A percentile compares a stretch with the other conserved stretches of the same genome.
Conservation (phyloP, 768 basidiomycete species). For the Xerocomus potaroensis region DNA sequence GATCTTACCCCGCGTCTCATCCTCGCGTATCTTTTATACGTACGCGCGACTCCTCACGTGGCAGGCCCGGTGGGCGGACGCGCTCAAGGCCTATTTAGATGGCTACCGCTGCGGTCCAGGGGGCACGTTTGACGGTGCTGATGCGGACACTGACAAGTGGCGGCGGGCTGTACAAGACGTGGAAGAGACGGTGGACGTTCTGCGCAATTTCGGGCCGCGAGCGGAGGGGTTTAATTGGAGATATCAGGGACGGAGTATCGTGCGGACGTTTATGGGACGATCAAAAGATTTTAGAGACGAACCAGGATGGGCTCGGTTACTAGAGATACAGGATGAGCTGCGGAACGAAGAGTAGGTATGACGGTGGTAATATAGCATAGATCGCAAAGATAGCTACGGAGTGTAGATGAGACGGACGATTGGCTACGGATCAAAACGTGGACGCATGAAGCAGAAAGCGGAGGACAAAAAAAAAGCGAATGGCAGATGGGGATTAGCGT, state of each 20-base stretch:
- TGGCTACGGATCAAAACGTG: conserved; percentile 6
- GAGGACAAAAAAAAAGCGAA: neutral
- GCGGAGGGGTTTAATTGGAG: conserved; percentile 67
- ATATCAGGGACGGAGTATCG: conserved; percentile 79
- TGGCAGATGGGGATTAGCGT: conserved; percentile 4
- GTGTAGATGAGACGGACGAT: neutral
- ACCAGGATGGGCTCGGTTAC: conserved; percentile 72
- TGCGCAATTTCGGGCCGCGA: conserved; percentile 79
- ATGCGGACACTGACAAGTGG: conserved; percentile 66
- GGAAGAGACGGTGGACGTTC: conserved; percentile 76
- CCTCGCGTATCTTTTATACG: conserved; percentile 74
- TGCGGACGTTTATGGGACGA: conserved; percentile 85
- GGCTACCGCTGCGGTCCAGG: conserved; percentile 75
- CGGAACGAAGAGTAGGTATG: conserved; percentile 13
- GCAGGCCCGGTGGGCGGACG: conserved; percentile 69
- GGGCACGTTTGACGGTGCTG: conserved; percentile 56
- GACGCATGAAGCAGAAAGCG: conserved; percentile 6
- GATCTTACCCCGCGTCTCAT: conserved; percentile 78
- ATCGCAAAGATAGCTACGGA: neutral
- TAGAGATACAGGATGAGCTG: conserved; percentile 44
- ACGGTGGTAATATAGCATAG: conserved; percentile 19
- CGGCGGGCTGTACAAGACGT: conserved; percentile 74
- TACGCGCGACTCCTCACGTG: conserved; percentile 79
- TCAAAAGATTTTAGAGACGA: conserved; percentile 89
- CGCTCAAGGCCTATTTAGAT: conserved; percentile 78